phyloP scores from a whole-genome alignment of 352 stramenopile species.

The Plasmopara halstedii region DNA sequence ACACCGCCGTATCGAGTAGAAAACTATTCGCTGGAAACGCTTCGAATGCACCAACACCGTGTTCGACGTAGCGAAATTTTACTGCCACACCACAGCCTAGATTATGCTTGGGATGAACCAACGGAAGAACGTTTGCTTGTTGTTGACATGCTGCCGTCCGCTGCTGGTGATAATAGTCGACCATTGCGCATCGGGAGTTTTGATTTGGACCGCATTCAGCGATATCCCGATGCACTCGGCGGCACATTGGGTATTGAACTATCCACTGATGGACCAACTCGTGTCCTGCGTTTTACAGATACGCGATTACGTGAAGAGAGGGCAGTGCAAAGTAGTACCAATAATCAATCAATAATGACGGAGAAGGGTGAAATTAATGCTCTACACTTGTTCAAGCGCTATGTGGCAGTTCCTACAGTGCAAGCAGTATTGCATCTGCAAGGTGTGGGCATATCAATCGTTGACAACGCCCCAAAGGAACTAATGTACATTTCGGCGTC shows the following conservation, averaged over 20 bases:
- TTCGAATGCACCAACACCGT: constrained; percentile 76
- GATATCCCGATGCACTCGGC: constrained; percentile 64
- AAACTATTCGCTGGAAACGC: constrained; percentile 85
- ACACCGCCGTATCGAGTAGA: constrained; percentile 81
- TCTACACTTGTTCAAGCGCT: constrained; percentile 35
- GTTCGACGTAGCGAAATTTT: constrained; percentile 81
- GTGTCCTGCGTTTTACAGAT: constrained; percentile 82
- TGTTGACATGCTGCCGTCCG: constrained; percentile 84
- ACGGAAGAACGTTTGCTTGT: constrained; percentile 72
- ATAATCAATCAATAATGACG: constrained; percentile 22
- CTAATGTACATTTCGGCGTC: constrained; percentile 71
- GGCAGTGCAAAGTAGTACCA: constrained; percentile 13
- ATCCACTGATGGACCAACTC: constrained; percentile 75
- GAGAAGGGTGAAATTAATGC: constrained; percentile 16
- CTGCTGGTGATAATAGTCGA: constrained; percentile 79
- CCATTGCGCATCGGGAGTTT: constrained; percentile 80
- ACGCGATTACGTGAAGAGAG: constrained; percentile 56
- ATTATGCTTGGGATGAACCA: constrained; percentile 86
- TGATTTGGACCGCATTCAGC: constrained; percentile 71
- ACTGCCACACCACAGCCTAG: constrained; percentile 76
- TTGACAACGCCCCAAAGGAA: constrained; percentile 68
- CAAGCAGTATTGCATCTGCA: constrained; percentile 51
- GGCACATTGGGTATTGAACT: constrained; percentile 78
- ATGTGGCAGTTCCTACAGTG: constrained; percentile 44
- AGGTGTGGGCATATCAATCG: constrained; percentile 68